Percentiles rank a stretch among this genome's conserved stretches.
Evolutionary conservation across 2,329 filamentous ascomycete genomes (phyloP).

Genomic region (Aspergillus proliferans): DNA sequence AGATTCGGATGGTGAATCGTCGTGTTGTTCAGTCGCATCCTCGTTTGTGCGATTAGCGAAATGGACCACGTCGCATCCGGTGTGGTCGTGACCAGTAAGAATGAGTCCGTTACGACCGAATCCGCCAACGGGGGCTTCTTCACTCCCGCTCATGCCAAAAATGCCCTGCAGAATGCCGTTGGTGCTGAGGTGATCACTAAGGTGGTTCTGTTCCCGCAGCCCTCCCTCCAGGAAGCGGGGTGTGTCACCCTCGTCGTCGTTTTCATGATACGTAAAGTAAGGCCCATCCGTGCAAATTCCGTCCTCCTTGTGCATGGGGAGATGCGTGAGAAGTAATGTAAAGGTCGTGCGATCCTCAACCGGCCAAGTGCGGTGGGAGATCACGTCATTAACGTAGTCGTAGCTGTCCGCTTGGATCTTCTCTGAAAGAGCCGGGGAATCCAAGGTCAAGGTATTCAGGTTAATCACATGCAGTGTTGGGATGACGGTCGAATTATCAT

Average conservation of each 20-base stretch:
- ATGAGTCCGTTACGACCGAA: conserved; percentile 69
- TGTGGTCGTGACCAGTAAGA: conserved; percentile 90
- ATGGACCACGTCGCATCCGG: conserved; percentile 86
- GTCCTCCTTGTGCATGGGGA: conserved; percentile 76
- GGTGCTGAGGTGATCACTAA: conserved; percentile 63
- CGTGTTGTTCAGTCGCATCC: neutral
- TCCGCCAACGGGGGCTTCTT: conserved; percentile 54
- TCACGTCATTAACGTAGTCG: conserved; percentile 58
- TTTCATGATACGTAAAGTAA: conserved; percentile 70
- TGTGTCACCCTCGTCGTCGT: conserved; percentile 53
- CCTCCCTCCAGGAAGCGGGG: conserved; percentile 35
- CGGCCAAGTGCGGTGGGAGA: conserved; percentile 50
- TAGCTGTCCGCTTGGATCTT: conserved; percentile 72
- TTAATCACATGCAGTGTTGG: conserved; percentile 74
- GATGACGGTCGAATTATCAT: conserved; percentile 3
- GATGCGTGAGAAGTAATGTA: conserved; percentile 83
- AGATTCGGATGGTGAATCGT: neutral
- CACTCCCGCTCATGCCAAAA: conserved; percentile 66
- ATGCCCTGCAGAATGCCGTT: conserved; percentile 75
- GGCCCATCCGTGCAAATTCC: conserved; percentile 81
- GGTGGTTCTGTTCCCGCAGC: conserved; percentile 83
- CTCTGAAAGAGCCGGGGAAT: conserved; percentile 65
- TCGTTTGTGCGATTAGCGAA: conserved; percentile 59
- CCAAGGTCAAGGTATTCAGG: conserved; percentile 89
- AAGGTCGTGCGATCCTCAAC: conserved; percentile 61